These are phyloP conservation scores for Alnus rubra DNA, from an alignment of 306 rosid species.

Conservation along the genomic window DNA sequence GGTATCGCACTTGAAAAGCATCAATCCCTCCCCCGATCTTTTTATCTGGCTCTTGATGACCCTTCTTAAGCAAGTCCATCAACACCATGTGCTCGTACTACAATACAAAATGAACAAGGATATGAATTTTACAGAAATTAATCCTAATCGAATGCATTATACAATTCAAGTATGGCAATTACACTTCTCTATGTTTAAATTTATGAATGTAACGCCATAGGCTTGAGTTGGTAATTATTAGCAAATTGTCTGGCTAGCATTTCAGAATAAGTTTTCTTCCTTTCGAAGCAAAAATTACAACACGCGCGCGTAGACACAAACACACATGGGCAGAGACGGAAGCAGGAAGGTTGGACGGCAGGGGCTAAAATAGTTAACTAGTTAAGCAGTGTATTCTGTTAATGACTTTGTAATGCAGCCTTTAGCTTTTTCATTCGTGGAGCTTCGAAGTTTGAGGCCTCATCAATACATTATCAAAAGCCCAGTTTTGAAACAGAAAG, in stretches of 20 bases:
- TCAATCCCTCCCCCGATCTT: constrained; percentile 61
- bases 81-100: constrained; percentile 77
- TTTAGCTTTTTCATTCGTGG: neutral
- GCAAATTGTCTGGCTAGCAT: neutral
- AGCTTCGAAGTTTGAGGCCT: neutral
- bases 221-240: neutral
- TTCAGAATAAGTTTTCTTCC: neutral
- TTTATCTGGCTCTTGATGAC: constrained; percentile 56
- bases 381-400: neutral
- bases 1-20: constrained; percentile 67
- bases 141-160: neutral
- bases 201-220: neutral
- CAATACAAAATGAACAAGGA: constrained; percentile 27
- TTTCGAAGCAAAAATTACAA: neutral
- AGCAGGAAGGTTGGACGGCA: neutral
- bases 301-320: neutral
- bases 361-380: neutral
- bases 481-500: neutral
- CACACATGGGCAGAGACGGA: neutral
- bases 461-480: neutral
- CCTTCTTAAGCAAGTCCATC: constrained; percentile 73
- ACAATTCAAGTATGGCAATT: neutral
- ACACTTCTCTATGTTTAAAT: neutral
- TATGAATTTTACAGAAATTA: neutral
- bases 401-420: neutral